Percentiles rank a stretch among this genome's conserved stretches.
Evolutionary conservation across 1,284 basidiomycete genomes (phyloP).

Genomic region (Irpex sp.): DNA sequence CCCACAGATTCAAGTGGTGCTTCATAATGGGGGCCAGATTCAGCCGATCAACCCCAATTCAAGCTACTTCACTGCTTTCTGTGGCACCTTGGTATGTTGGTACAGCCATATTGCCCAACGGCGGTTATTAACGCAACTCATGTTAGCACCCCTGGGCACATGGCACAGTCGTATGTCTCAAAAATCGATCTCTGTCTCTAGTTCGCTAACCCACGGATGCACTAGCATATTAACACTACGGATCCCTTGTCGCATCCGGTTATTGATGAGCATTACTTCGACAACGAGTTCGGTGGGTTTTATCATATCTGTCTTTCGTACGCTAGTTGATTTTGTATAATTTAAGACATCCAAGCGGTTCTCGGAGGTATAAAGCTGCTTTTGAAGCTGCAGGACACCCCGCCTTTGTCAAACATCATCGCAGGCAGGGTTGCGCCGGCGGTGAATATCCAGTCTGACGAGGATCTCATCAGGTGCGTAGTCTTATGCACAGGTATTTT

Average conservation of each 20-base stretch:
- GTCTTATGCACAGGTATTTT: not conserved
- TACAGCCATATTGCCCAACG: too few species aligned
- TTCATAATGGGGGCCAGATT: conserved; percentile 3
- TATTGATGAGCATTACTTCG: conserved; percentile 3
- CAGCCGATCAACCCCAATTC: not conserved
- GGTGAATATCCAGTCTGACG: not conserved
- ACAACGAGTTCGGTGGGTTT: conserved; percentile 5
- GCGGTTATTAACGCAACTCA: not conserved
- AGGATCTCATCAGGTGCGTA: conserved; percentile 4
- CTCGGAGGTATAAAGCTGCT: not conserved
- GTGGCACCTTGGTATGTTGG: conserved; percentile 2
- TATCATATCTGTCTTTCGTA: not conserved
- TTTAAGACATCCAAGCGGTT: not conserved
- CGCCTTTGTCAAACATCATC: not conserved
- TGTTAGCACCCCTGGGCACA: conserved; percentile 9
- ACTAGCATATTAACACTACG: conserved; percentile 7
- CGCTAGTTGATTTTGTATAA: not conserved
- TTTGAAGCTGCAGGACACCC: not conserved
- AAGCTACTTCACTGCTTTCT: conserved; percentile 8
- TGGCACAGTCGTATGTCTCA: conserved; percentile 7
- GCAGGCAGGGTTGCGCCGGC: not conserved
- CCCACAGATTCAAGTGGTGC: conserved; percentile 6
- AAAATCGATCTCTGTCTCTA: not conserved
- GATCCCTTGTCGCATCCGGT: conserved; percentile 5
- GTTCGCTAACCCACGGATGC: not conserved